Base-by-base conservation (phyloP, 129 eudicot species). In the Deinandra increscens region DNA sequence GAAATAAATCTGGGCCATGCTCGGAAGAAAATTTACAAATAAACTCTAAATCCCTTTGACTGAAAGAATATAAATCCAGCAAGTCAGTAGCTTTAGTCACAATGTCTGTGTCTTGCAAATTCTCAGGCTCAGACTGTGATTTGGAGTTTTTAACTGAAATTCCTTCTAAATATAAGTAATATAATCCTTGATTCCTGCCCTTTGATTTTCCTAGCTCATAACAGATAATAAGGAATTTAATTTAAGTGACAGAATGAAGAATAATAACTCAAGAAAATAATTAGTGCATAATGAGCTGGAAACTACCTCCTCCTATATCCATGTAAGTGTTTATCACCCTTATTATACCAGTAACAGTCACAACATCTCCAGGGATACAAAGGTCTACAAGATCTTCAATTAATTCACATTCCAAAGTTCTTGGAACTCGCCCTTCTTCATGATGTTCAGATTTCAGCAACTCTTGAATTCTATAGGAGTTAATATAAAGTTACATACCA, bases 271-370 rank as follows among this genome's bases (percentile, higher is more conserved):
- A 1, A 42, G 36, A 44, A 55, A 38, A 33, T 33, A 69, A 33
- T 14, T 36, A 4, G 45, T 66, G 22, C 66, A 37, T 26, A 42
- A 76, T 17, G 22, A 46, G 19, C 60, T 17, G 5, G 22, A 77
- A 71, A 29, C 4, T 84, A 93, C 98, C 98, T 93, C 99, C 99
- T 62, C 99, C 99, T 73, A 93, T 85, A 75, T 93, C 99, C 97
- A 89, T 89, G 86, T 85, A 89, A 75, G 83, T 93, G 79, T 93
- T 93, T 43, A 93, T 87, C 74, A 89, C 92, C 73, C 90, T 87
- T 75, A 93, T 87, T 45, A 93, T 81, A 61, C 99, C 99, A 48
- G 84, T 87, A 48, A 93, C 84, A 49, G 99, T 93, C 38, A 87
- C 97, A 69, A 89, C 79, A 80, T 93, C 99, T 74, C 99, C 99